phyloP scores from a whole-genome alignment of 805 yeast genomes.

The Pachysolen tannophilus region DNA sequence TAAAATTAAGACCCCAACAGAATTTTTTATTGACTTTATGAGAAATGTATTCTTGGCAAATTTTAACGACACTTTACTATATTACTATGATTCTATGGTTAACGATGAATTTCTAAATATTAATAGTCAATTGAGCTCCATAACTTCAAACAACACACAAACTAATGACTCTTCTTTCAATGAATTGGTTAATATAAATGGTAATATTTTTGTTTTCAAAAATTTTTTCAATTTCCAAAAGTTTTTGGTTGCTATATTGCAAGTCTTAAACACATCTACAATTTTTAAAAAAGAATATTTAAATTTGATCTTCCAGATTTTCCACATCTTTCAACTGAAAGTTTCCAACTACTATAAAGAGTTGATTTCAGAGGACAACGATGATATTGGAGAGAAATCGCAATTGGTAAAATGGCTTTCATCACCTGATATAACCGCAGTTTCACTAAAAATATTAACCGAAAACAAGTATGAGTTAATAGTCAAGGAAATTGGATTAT shows the following conservation, averaged over 20 bases:
- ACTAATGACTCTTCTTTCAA: constrained; percentile 25
- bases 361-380: constrained; percentile 13
- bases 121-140: too few relatives aligned
- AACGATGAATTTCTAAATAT: too few relatives aligned
- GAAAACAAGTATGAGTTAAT: constrained; percentile 7
- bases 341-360: constrained; percentile 10
- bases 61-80: constrained; percentile 46
- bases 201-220: constrained; percentile 38
- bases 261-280: constrained; percentile 51
- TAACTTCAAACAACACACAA: constrained; percentile 29
- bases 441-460: constrained; percentile 9
- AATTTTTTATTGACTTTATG: constrained; percentile 61
- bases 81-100: constrained; percentile 42
- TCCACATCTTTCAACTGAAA: constrained; percentile 25
- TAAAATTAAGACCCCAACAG: too few relatives aligned
- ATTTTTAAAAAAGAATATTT: constrained; percentile 52
- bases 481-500: too few relatives aligned
- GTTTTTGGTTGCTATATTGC: constrained; percentile 27
- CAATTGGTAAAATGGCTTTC: too few relatives aligned
- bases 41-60: constrained; percentile 53
- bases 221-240: constrained; percentile 28
- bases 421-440: too few relatives aligned
- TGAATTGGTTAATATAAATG: constrained; percentile 16
- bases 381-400: too few relatives aligned
- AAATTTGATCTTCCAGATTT: constrained; percentile 29